Evolutionary conservation across 2,329 filamentous ascomycete genomes (phyloP).

Genomic region (Botrytis fabae): DNA sequence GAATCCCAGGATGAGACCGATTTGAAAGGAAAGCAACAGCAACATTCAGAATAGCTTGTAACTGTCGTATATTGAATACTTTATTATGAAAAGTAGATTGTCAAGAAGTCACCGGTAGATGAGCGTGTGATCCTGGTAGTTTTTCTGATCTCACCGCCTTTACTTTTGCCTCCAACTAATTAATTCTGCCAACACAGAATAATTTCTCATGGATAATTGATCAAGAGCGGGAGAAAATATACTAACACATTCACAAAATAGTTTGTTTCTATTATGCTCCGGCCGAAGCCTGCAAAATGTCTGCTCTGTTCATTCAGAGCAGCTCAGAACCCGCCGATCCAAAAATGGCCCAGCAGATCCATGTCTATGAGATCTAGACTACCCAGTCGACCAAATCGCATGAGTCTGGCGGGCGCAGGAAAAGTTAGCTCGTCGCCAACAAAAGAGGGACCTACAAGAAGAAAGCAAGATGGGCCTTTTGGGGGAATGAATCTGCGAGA

Average conservation of each 20-base stretch:
- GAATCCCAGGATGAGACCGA: background rate
- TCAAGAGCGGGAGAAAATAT: background rate
- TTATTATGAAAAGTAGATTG: background rate
- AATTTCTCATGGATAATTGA: conserved; percentile 10
- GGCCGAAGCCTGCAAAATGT: conserved; percentile 34
- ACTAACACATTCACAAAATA: background rate
- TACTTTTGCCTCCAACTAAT: background rate
- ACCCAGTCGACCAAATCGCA: conserved; percentile 32
- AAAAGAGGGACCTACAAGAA: conserved; percentile 40
- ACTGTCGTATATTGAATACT: background rate
- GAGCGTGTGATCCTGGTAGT: background rate
- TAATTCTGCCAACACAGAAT: background rate
- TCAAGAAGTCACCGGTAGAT: background rate
- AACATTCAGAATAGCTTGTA: background rate
- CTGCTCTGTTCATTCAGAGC: conserved; percentile 56
- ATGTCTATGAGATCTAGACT: conserved; percentile 26
- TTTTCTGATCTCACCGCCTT: background rate
- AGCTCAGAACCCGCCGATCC: conserved; percentile 52
- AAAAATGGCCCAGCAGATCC: conserved; percentile 32
- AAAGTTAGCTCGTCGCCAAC: conserved; percentile 28
- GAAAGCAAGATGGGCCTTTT: conserved; percentile 54
- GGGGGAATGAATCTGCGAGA: conserved; percentile 58
- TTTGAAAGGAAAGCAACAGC: background rate
- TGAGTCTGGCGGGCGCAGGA: conserved; percentile 35
- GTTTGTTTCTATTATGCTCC: conserved; percentile 32